Evolutionary conservation across 768 basidiomycete species (phyloP), one percentile per base, ranked within the genome.

Genomic region (Naematelia encephala): DNA sequence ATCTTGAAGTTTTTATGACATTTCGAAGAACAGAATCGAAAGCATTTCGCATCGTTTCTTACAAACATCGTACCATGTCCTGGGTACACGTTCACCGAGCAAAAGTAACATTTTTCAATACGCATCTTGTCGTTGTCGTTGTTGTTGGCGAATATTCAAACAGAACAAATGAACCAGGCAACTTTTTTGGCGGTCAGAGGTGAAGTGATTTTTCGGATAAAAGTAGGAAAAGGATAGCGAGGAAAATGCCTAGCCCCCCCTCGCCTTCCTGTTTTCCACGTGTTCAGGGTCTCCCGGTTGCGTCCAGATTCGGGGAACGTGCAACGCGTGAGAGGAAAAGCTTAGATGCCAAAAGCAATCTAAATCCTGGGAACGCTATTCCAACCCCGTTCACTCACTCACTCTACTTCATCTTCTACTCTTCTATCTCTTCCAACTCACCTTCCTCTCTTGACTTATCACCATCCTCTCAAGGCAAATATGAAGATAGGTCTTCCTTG

Each of bases 1-100:
- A 98, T 97, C 79, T 99, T 99, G 86, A 99, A 99, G 79, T 97
- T 99, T 81, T 98, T 98, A 79, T 97, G 90, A 77, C 96, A 99
- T 90, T 98, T 98, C 75, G 90, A 92, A 8, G 91, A 90, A 79
- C 96, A 99, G 79, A 99, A 98, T 47, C 93, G 84, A 80, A 98
- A 99, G 61, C 91, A 87, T 81, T 99, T 98, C 58, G 93, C 86
- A 78, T 99, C 96, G 80, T 99, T 99, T 61, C 96, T 83, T 55
- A 99, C 96, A 74, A 99, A 99, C 44, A 90, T 91, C 69, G 85
- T 83, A 87, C 93, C 96, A 72, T 96, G 91, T 11, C 96, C 94
- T 1, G 94, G 96, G 77, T 99, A 99, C 68, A 96, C 88, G 77
- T 83, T 93, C 58, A 89, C 90, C 28, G 91, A 96, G 81, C 94